Evolutionary conservation across 176 grass and related monocot species (phyloP), one percentile per base, ranked within the genome.

Genomic region (Oryza longistaminata): DNA sequence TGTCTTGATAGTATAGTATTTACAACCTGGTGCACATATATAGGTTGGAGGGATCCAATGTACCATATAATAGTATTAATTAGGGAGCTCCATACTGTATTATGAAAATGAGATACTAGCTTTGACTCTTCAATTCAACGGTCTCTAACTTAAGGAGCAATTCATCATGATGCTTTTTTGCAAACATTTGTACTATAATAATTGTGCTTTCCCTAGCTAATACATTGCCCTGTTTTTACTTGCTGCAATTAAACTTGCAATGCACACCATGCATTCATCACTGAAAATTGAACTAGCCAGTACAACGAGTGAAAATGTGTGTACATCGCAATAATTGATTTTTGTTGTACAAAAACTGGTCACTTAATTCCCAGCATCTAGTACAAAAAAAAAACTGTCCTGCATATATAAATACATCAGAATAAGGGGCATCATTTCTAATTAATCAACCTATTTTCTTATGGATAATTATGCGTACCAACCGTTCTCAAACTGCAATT

Each of bases 21-120:
- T 58, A 58, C 19, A 58, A 58, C 0, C 53, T 58, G 53, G 19
- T 58, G 19, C 53, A 58, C 2, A 24, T 62, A 11, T 62, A 62
- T 43, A 46, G 70, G 70, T 73, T 46, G 70, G 40, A 73, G 40
- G 40, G 70, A 73, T 73, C 70, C 70, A 46, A 73, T 73, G 70
- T 44, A 46, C 19, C 35, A 42, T 81, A 49, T 81, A 49, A 49
- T 81, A 49, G 29, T 3, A 81, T 81, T 55, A 55, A 53, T 34
- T 70, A 48, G 3, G 68, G 64, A 29, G n/a, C 58, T 62, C 58
- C 13, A 62, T 62, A 62, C 58, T 62, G 58, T 62, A 24, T 58
- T 52, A 58, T 62, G 58, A 62, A 13, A 62, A 62, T 62, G 70
- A 73, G 70, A 73, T 17, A 31, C 29, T 31, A 68, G 40, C 17